Evolutionary conservation across 2,329 filamentous ascomycete species (phyloP).

Genomic region (Neopestalotiopsis rosae): DNA sequence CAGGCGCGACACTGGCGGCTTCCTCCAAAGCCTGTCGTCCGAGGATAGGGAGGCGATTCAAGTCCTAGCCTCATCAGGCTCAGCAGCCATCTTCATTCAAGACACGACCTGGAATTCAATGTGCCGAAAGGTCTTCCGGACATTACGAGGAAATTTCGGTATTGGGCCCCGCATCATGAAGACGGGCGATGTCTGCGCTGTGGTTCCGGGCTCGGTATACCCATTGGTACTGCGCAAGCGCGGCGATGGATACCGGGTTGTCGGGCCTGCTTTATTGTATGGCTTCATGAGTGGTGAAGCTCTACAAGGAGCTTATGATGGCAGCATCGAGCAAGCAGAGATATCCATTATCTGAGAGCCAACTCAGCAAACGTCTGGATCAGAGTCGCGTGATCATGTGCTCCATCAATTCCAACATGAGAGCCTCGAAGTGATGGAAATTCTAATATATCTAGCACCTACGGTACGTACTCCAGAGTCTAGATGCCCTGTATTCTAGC

Average conservation of each 20-base stretch:
- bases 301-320: neutral
- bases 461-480: neutral
- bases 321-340: neutral
- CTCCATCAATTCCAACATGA: too few relatives aligned
- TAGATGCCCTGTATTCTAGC: neutral
- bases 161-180: constrained; percentile 9
- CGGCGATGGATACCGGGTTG: neutral
- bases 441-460: too few relatives aligned
- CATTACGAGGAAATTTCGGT: neutral
- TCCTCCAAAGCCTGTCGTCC: neutral
- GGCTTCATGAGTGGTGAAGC: constrained; percentile 10
- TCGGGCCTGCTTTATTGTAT: constrained; percentile 7
- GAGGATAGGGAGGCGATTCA: neutral
- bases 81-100: constrained; percentile 6
- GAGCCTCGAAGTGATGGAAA: too few relatives aligned
- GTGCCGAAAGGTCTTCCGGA: constrained; percentile 14
- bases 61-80: neutral
- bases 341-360: neutral
- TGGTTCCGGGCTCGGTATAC: constrained; percentile 7
- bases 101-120: constrained; percentile 16
- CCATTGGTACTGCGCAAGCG: constrained; percentile 6
- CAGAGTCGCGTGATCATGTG: too few relatives aligned
- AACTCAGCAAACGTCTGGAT: neutral
- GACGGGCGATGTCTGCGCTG: constrained; percentile 2
- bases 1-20: neutral